Evolutionary conservation across 352 stramenopile species (phyloP).

Genomic region (Aphanomyces stellatus): DNA sequence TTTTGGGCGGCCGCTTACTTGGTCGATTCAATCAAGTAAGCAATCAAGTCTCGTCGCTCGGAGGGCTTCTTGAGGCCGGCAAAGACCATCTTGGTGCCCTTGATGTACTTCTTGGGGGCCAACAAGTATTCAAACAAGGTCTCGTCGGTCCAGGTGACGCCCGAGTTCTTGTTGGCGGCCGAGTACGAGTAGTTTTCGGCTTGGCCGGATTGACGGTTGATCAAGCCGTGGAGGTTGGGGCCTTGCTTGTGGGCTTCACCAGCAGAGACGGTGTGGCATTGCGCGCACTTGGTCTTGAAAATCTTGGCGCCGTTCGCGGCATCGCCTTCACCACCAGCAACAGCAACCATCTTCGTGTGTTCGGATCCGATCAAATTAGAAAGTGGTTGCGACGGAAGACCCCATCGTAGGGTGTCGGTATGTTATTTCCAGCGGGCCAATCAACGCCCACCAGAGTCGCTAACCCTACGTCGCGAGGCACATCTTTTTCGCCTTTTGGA

Average conservation of each 20-base stretch:
- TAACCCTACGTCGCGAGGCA: background rate
- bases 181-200: constrained; percentile 98
- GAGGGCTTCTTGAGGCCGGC: constrained; percentile 97
- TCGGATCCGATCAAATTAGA: background rate
- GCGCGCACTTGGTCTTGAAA: constrained; percentile 96
- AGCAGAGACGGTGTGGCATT: constrained; percentile 88
- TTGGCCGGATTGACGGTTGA: constrained; percentile 95
- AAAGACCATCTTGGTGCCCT: constrained; percentile 99
- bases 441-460: no score
- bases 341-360: constrained; percentile 4
- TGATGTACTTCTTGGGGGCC: constrained; percentile 99
- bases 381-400: background rate
- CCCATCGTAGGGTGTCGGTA: background rate
- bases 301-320: constrained; percentile 89
- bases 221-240: constrained; percentile 96
- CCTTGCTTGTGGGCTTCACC: constrained; percentile 97
- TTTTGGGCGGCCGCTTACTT: constrained; percentile 33
- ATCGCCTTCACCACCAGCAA: constrained; percentile 45
- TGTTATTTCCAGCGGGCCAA: background rate
- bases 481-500: background rate
- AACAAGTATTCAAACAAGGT: constrained; percentile 99
- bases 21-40: constrained; percentile 90
- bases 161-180: constrained; percentile 98
- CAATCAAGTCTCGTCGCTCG: constrained; percentile 97
- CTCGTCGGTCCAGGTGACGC: constrained; percentile 93